Evolutionary conservation across 257 asterid species (phyloP).

Genomic region (Plantago ovata): DNA sequence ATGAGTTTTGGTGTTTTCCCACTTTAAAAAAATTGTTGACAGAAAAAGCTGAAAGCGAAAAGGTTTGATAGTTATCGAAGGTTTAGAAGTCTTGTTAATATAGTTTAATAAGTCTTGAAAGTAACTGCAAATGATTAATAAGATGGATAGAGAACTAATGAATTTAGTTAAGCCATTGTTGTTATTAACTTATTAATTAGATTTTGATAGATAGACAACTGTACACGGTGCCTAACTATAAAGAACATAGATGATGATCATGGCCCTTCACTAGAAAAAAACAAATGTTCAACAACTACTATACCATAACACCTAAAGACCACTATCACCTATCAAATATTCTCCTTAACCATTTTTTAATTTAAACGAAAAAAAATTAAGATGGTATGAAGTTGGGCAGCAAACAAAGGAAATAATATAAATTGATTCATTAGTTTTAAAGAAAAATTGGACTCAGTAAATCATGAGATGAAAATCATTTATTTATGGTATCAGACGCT

Average conservation of each 20-base stretch:
- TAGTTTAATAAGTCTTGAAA: slow-evolving; percentile 29
- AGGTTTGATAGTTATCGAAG: slow-evolving; percentile 14
- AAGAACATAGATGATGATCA: background rate
- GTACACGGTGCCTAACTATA: slow-evolving; percentile 15
- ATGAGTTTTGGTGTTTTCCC: slow-evolving; percentile 29
- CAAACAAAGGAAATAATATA: too few species aligned
- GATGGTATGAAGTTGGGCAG: too few species aligned
- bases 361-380: too few species aligned
- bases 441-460: too few species aligned
- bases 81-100: slow-evolving; percentile 25
- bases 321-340: slow-evolving; percentile 6
- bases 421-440: too few species aligned
- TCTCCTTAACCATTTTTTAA: background rate
- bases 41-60: slow-evolving; percentile 21
- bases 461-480: too few species aligned
- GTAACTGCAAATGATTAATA: slow-evolving; percentile 39
- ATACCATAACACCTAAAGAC: slow-evolving; percentile 14
- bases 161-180: slow-evolving; percentile 13
- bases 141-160: slow-evolving; percentile 15
- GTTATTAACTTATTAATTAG: background rate
- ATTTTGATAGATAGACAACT: background rate
- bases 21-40: slow-evolving; percentile 15
- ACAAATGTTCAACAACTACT: slow-evolving; percentile 13
- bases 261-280: slow-evolving; percentile 19
- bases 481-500: too few species aligned